A percentile compares a stretch with the other conserved stretches of the same genome.
Conservation (phyloP, 2,329 filamentous ascomycete genomes). For the Trichoderma polysporum region DNA sequence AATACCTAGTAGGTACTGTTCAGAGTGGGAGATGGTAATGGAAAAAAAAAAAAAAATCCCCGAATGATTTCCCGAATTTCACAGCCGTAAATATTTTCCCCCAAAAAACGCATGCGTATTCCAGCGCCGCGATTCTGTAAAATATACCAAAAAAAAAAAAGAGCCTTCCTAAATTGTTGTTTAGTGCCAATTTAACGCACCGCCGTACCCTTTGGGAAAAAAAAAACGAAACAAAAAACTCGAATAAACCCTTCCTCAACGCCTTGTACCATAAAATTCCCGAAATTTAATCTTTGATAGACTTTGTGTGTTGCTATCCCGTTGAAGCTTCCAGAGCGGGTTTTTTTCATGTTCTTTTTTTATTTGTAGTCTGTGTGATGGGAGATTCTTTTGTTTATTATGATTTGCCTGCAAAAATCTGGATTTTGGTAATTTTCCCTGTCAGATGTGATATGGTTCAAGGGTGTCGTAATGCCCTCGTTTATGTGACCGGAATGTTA, state of each 20-base stretch:
- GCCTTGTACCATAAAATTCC: neutral
- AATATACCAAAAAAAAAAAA: neutral
- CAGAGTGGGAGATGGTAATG: neutral
- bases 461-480: neutral
- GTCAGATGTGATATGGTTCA: neutral
- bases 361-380: neutral
- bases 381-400: neutral
- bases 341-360: neutral
- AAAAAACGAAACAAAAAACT: neutral
- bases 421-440: neutral
- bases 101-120: neutral
- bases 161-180: neutral
- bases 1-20: too few relatives aligned
- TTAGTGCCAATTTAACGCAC: neutral
- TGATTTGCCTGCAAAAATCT: too few relatives aligned
- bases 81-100: neutral
- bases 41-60: neutral
- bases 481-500: constrained; percentile 22
- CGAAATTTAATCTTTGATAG: neutral
- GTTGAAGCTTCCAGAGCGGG: neutral
- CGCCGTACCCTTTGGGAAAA: neutral
- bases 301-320: neutral
- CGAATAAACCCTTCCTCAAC: neutral
- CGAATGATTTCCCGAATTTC: neutral
- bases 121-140: constrained; percentile 10